phyloP scores from a whole-genome alignment of 495 filamentous ascomycete species.

The Sphaerosporella brunnea region DNA sequence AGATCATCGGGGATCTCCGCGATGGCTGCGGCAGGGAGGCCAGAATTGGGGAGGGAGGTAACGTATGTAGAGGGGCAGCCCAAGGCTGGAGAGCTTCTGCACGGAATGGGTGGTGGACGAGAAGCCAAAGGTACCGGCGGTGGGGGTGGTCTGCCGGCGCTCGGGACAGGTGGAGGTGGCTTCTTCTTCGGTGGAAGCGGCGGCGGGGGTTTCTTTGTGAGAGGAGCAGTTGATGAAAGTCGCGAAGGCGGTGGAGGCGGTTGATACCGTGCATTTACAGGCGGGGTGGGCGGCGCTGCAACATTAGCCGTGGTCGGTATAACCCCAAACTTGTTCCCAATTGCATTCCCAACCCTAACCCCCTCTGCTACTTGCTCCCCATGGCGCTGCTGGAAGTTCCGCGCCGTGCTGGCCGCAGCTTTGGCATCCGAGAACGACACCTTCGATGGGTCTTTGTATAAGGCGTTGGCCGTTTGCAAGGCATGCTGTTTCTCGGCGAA shows the following conservation, averaged over 20 bases:
- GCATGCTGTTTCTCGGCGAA: conserved; percentile 46
- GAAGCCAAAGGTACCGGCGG: background rate
- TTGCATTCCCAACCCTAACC: conserved; percentile 40
- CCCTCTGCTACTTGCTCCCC: conserved; percentile 54
- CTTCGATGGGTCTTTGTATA: conserved; percentile 40
- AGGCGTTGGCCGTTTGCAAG: conserved; percentile 36
- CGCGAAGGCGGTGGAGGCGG: background rate
- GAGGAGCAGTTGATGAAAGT: background rate
- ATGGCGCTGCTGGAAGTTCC: conserved; percentile 57
- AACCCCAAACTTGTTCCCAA: conserved; percentile 31
- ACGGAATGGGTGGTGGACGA: background rate
- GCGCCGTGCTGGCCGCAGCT: conserved; percentile 40
- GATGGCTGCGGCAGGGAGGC: conserved; percentile 9
- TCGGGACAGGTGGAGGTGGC: conserved; percentile 36
- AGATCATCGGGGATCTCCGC: conserved; percentile 25
- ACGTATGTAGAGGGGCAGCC: too few relatives aligned
- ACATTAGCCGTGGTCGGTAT: background rate
- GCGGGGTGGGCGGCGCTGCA: background rate
- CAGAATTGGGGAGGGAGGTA: conserved; percentile 17
- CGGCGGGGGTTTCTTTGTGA: conserved; percentile 43
- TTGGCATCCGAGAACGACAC: conserved; percentile 40
- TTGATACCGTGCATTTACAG: background rate
- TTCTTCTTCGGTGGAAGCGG: conserved; percentile 51
- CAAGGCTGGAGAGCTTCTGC: background rate
- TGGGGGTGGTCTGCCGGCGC: conserved; percentile 22